phyloP scores from a whole-genome alignment of 208 protist species.

The Leishmania guyanensis region DNA sequence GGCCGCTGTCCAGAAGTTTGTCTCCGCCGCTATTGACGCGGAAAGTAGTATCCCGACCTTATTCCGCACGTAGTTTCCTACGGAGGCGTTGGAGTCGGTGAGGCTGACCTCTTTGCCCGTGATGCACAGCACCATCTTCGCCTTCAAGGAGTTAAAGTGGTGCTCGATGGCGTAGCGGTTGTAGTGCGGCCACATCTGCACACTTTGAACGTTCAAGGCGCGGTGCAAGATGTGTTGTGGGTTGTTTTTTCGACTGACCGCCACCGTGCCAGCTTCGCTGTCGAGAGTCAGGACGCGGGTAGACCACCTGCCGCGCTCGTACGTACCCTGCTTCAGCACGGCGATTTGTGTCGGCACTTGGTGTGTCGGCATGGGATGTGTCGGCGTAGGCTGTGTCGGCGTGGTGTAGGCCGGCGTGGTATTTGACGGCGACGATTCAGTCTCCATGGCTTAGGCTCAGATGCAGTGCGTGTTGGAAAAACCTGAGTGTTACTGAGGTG shows the following conservation, averaged over 20 bases:
- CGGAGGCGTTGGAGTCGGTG: not conserved
- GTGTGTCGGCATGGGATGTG: too few relatives aligned
- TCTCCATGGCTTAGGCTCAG: not conserved
- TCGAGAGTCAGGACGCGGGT: constrained; percentile 25
- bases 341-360: not conserved
- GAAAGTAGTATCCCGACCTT: not conserved
- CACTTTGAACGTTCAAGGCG: not conserved
- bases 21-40: not conserved
- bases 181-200: constrained; percentile 20
- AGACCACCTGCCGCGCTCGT: constrained; percentile 12
- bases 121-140: not conserved
- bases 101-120: not conserved
- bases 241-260: constrained; percentile 15
- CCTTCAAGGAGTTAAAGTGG: constrained; percentile 10
- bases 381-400: not conserved
- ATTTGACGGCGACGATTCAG: not conserved
- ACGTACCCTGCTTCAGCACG: constrained; percentile 15
- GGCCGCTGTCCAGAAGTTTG: too few relatives aligned
- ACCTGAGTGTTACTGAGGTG: not conserved
- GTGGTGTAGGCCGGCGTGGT: too few relatives aligned
- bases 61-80: not conserved
- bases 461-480: not conserved
- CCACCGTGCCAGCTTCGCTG: not conserved
- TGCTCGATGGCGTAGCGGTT: not conserved
- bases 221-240: constrained; percentile 11